phyloP scores from a whole-genome alignment of 495 filamentous ascomycete genomes.

The Hypoxylon trugodes region DNA sequence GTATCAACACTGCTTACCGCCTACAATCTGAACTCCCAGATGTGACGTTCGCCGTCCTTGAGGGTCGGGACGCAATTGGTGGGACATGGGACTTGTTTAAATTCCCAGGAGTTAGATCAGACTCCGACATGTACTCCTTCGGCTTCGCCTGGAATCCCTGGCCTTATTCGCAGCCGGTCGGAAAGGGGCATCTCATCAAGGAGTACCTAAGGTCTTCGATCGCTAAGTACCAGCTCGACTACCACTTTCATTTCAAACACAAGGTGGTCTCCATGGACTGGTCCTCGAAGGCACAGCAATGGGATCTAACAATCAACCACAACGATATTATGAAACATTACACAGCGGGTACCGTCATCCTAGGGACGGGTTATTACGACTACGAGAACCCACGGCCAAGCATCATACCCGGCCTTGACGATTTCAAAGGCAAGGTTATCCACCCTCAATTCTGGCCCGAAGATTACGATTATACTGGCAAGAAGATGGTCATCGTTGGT shows the following conservation, averaged over 20 bases:
- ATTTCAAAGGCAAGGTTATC: conserved; percentile 63
- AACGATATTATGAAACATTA: conserved; percentile 49
- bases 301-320: conserved; percentile 67
- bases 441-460: conserved; percentile 72
- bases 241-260: conserved; percentile 67
- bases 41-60: conserved; percentile 67
- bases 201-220: conserved; percentile 70
- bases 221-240: conserved; percentile 65
- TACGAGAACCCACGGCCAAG: conserved; percentile 66
- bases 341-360: conserved; percentile 65
- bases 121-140: conserved; percentile 73
- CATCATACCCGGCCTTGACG: conserved; percentile 66
- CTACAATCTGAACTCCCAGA: conserved; percentile 68
- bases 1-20: conserved; percentile 78
- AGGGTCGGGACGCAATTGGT: conserved; percentile 66
- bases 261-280: conserved; percentile 65
- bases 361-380: conserved; percentile 74
- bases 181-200: conserved; percentile 64
- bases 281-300: conserved; percentile 66
- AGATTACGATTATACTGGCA: conserved; percentile 57
- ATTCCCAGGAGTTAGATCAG: conserved; percentile 74
- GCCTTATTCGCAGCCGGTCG: conserved; percentile 66
- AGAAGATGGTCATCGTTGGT: conserved; percentile 64
- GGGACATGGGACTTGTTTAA: conserved; percentile 79
- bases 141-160: conserved; percentile 66